Base-by-base conservation (phyloP, 2,329 filamentous ascomycete genomes). In the Onygenales sp. region DNA sequence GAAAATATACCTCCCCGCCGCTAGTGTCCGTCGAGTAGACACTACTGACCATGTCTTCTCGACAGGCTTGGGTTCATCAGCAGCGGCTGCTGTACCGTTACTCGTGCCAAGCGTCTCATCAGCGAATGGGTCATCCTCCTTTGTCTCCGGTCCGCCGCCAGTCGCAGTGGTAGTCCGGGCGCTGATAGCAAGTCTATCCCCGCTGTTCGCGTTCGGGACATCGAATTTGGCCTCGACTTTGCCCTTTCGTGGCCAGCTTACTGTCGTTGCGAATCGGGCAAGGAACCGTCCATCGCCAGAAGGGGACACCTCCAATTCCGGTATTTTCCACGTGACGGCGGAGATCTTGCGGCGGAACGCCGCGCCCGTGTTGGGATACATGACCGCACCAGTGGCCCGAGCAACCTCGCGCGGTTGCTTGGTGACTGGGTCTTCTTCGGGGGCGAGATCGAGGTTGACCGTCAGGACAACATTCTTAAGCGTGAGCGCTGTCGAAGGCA, bases 201-300 rank as follows among this genome's bases (percentile, higher is more conserved):
- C 80, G 0, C 72, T 71, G 35, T 79, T 71, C 41, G 79, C 74
- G 2, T 74, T 78, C 45, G 64, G 67, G 21, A 86, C 73, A 66
- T 95, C 90, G 83, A 91, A 96, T 53, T 85, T 78, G 0, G 88
- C 88, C 67, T 98, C 92, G 7, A 94, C 79, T 52, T 82, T 83
- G 0, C 90, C 89, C 5, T 87, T 81, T 58, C 82, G 83, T 0
- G 87, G 84, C 61, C 82, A 82, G 50, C 82, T 77, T 27, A 81
- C 82, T 36, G 91, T 85, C 0, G 87, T 88, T 27, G 85, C 74
- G 61, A 98, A 87, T 2, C 90, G 82, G 55, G 89, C 93, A 6
- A 95, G 84, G 54, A 96, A 82, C 71, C 89, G 92, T 63, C 86
- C 79, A 59, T 82, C 79, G 38, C 74, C 68, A 35, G 73, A 69